phyloP scores from a whole-genome alignment of 352 stramenopile genomes.

The Stephanocyclus meneghinianus region DNA sequence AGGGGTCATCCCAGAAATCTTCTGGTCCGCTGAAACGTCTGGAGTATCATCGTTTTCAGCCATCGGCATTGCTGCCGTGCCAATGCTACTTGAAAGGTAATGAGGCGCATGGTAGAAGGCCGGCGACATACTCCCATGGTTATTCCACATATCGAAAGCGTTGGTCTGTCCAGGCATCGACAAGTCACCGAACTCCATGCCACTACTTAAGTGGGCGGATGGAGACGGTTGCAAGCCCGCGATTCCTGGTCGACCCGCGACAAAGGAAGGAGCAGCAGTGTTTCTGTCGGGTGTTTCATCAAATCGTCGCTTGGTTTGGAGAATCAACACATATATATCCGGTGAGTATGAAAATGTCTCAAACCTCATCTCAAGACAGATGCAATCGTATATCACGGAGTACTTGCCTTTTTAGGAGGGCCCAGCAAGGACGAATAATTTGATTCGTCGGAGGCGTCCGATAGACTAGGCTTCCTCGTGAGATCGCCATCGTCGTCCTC shows the following conservation, averaged over 20 bases:
- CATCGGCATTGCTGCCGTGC: not conserved
- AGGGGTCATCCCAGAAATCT: constrained; percentile 38
- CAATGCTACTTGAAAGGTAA: not conserved
- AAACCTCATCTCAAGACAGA: not conserved
- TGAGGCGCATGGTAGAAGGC: not conserved
- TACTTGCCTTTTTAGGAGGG: constrained; percentile 14
- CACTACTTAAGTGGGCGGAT: not conserved
- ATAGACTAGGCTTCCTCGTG: not conserved
- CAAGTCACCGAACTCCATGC: not conserved
- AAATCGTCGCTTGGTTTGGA: not conserved
- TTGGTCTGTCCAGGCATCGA: not conserved
- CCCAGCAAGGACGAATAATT: not conserved
- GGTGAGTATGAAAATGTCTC: not conserved
- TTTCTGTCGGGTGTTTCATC: not conserved
- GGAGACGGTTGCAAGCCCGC: not conserved
- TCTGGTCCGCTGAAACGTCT: not conserved
- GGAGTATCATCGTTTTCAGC: not conserved
- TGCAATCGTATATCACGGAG: not conserved
- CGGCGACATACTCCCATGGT: not conserved
- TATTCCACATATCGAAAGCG: constrained; percentile 10
- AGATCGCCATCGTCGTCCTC: not conserved
- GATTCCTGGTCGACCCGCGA: not conserved
- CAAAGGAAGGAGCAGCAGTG: not conserved
- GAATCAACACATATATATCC: not conserved
- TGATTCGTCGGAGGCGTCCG: constrained; percentile 11